Conservation (phyloP, 1,284 basidiomycete genomes). For the Bondarzewia mesenterica region DNA sequence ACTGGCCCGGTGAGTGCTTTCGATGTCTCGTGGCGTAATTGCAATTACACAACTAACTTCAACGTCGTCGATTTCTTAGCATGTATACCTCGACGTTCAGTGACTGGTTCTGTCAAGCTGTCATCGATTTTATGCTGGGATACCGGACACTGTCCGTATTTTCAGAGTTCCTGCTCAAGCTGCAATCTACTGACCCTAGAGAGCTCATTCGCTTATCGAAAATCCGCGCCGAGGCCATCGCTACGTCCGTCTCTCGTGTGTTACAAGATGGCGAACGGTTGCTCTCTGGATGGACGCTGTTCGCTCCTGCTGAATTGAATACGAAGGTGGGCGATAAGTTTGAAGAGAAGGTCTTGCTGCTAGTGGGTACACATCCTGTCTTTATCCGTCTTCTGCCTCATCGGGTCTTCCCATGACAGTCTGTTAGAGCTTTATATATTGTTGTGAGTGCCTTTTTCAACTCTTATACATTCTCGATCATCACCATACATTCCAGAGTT, state of each 20-base stretch:
- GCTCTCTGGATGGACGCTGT: slow-evolving; percentile 86
- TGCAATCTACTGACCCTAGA: slow-evolving; percentile 84
- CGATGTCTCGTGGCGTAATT: too few species aligned
- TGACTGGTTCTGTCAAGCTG: slow-evolving; percentile 95
- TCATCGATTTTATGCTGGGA: slow-evolving; percentile 88
- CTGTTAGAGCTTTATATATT: slow-evolving; percentile 56
- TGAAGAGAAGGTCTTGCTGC: slow-evolving; percentile 87
- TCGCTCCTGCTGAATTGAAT: slow-evolving; percentile 77
- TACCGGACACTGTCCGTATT: slow-evolving; percentile 81
- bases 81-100: slow-evolving; percentile 84
- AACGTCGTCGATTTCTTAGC: slow-evolving; percentile 26
- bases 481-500: slow-evolving; percentile 44
- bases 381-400: slow-evolving; percentile 4
- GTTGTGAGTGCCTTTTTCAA: slow-evolving; percentile 35
- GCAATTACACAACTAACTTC: neutral
- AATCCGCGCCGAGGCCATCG: slow-evolving; percentile 85
- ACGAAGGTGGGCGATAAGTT: slow-evolving; percentile 66
- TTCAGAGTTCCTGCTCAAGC: slow-evolving; percentile 81
- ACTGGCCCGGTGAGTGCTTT: slow-evolving; percentile 56
- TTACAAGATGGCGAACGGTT: slow-evolving; percentile 76
- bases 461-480: neutral
- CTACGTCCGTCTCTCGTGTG: slow-evolving; percentile 77
- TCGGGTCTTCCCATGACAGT: slow-evolving; percentile 31
- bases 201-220: slow-evolving; percentile 83
- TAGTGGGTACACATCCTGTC: slow-evolving; percentile 46